These are phyloP conservation scores for Candida tetrigidarum DNA, from an alignment of 1,139 yeast genomes.

Conservation along the genomic window DNA sequence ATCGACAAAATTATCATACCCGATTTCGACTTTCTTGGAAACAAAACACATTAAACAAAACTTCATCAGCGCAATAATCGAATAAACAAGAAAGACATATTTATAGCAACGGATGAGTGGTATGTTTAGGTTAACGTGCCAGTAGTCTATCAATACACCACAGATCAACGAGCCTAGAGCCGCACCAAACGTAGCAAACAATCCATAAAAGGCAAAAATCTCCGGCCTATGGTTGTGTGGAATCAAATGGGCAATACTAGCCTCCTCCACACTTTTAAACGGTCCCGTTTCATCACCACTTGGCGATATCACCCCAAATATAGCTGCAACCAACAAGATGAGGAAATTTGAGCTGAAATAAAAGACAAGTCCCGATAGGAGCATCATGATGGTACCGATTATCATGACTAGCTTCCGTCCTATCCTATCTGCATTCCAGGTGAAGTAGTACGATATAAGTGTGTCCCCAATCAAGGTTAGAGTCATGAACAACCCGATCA, in stretches of 20 bases:
- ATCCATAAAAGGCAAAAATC: conserved; percentile 70
- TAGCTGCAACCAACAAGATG: conserved; percentile 62
- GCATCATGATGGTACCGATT: conserved; percentile 73
- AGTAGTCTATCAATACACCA: conserved; percentile 59
- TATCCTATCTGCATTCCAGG: conserved; percentile 36
- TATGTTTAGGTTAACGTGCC: conserved; percentile 35
- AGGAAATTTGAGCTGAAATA: conserved; percentile 51
- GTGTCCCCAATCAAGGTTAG: conserved; percentile 43
- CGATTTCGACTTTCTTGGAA: conserved; percentile 57
- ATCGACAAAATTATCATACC: conserved; percentile 11
- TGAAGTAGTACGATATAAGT: conserved; percentile 34
- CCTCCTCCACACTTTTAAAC: conserved; percentile 86
- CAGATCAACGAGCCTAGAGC: conserved; percentile 74
- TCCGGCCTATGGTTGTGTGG: conserved; percentile 69
- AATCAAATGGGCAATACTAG: conserved; percentile 81
- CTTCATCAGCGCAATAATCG: conserved; percentile 59
- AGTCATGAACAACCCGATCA: conserved; percentile 79
- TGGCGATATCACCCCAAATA: conserved; percentile 74
- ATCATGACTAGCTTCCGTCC: conserved; percentile 66
- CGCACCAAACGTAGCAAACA: conserved; percentile 73
- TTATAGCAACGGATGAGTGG: conserved; percentile 53
- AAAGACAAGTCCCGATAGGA: conserved; percentile 68
- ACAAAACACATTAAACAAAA: conserved; percentile 56
- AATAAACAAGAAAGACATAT: conserved; percentile 59
- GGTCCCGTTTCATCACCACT: conserved; percentile 96